Base-by-base conservation (phyloP, 2,329 filamentous ascomycete genomes). In the Dactylellina cionopaga region DNA sequence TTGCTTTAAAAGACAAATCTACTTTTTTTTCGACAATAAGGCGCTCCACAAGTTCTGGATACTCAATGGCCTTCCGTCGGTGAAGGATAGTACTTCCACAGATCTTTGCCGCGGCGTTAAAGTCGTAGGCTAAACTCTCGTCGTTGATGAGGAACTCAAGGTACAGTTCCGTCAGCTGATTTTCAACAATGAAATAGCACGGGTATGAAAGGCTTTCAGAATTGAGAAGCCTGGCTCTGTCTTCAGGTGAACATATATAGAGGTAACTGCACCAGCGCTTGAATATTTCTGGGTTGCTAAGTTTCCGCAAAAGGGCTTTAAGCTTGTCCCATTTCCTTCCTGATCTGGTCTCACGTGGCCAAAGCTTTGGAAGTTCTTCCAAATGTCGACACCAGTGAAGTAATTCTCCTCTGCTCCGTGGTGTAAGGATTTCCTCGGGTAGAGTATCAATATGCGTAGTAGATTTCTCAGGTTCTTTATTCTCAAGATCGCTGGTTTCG, bases 321-420 rank as follows among this genome's bases (percentile, higher is more conserved):
- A 70, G 24, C 17, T 49, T 35, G 2, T 41, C 31, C 65, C 65
- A 70, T 43, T 55, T 51, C 31, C 39, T 27, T n/a, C 56, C 47
- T 1, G 15, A 19, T n/a, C 65, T 33, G 39, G 29, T 33, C 5
- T 62, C 65, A n/a, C 29, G 46, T 2, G 55, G 47, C 65, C 65
- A 70, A 3, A 56, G 31, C 17, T 39, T 11, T 4, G n/a, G 27
- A 27, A 55, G 15, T n/a, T 15, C 19, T 5, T 9, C 24, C 27
- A 70, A 29, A 29, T 70, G 47, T 13, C 39, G 22, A 3, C 24
- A 10, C 55, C 55, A 62, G 3, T 55, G 37, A n/a, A 25, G 35
- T n/a, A 62, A 37, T 13, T 70, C 64, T 10, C 65, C 51, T 62
- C 65, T 51, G 7, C 41, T 19, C 13, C 7, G n/a, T 4, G 46